Evolutionary conservation across 805 yeast genomes (phyloP), one percentile per base, ranked within the genome.

Genomic region (Kluyveromyces lactis): DNA sequence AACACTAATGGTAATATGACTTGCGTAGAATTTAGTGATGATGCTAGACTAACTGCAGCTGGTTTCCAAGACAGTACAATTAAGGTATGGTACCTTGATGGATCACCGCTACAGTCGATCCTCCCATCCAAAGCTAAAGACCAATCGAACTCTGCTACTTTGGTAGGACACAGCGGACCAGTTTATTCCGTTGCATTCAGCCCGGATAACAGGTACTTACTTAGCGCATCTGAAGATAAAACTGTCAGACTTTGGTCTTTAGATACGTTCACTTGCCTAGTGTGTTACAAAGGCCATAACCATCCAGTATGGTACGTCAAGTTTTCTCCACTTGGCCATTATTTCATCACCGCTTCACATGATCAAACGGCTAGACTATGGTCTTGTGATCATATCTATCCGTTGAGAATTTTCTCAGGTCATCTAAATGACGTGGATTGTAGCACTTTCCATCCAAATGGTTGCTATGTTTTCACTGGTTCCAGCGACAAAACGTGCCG

Each of bases 301-400:
- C 94, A 86, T 50, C 97, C 98, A 1, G 83, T 92, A 19, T 92
- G 98, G 98, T 97, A 92, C 58, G 97, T 92, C 6, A 75, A 82
- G 51, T 92, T 86, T 55, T 80, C 95, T 2, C 98, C 98, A 2
- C 67, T 84, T 52, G 98, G 98, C 4, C 97, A 92, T 64, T 92
- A 92, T 64, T 92, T 92, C 62, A 96, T 94, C n/a, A 89, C 97
- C 0, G 96, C 94, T 0, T 86, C 96, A 2, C 96, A 89, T 56
- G 99, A 92, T 58, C 97, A 89, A 60, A 92, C 98, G 0, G 97
- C 97, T 1, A 73, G 97, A 45, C 69, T 92, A 41, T 92, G 99
- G 99, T 87, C 95, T 18, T 86, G 95, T 51, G 98, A 92, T 60
- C 99, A 92, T 62, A 89, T 92, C 33, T 89, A 90, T 58, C 97